Evolutionary conservation across 495 filamentous ascomycete genomes (phyloP), one percentile per base, ranked within the genome.

Genomic region (Xylaria cubensis): DNA sequence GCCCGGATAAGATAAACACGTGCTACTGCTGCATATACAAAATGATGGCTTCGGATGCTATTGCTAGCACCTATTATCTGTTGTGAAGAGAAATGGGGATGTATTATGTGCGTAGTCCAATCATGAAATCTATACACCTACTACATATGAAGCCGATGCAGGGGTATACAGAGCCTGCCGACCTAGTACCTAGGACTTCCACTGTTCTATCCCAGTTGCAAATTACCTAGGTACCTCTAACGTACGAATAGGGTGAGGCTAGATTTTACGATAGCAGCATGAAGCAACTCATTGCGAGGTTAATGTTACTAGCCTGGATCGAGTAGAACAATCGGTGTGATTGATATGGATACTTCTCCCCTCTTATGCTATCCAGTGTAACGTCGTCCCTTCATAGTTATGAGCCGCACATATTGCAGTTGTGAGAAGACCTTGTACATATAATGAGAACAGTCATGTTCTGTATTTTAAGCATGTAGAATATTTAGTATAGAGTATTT

Each of bases 401-500:
- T 61, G 32, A 24, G 59, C 59, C 59, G 41, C 19, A 62, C 59
- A 21, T 62, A 42, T 36, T 26, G 4, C 4, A 62, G 59, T 62
- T 29, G 41, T 24, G 62, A 21, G 26, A 26, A 29, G 26, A 1
- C 24, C 32, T 2, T 26, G 36, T 44, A 19, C n/a, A 26, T 36
- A 34, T 48, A 21, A 24, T 42, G 17, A 59, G 55, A 62, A 46
- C 67, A 62, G 17, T 34, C 15, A 1, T 59, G 56, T 55, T 64
- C 34, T 64, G 21, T 48, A 44, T 46, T 46, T 41, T 61, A 48
- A 32, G 67, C 19, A 62, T 50, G 41, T 44, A 62, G 62, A 36
- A 41, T 59, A 62, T 29, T 58, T 51, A 24, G 36, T 53, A 70
- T 26, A 51, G 36, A 62, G 56, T 70, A 63, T 62, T 59, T 69